phyloP scores from a whole-genome alignment of 164 flowering plant genomes.

The Magnolia changhungtana region DNA sequence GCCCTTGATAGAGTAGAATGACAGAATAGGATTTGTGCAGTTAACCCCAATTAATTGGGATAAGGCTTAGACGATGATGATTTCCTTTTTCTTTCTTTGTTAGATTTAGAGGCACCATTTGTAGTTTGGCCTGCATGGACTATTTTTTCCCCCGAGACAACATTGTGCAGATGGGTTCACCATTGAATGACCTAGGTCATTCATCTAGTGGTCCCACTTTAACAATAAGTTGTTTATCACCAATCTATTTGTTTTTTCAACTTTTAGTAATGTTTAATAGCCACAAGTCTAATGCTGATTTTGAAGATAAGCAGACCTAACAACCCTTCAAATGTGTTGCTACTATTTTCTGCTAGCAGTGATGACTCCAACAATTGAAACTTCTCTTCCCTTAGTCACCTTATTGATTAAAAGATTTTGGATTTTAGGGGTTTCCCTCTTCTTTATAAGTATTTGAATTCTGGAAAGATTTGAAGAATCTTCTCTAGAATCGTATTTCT shows the following conservation, averaged over 20 bases:
- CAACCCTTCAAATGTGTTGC: background rate
- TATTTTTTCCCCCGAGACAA: background rate
- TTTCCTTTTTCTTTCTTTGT: too few species aligned
- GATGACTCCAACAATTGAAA: constrained; percentile 50
- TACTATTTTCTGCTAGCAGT: constrained; percentile 26
- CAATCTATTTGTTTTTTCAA: background rate
- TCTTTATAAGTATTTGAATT: too few species aligned
- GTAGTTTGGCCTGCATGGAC: too few species aligned
- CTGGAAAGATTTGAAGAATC: too few species aligned
- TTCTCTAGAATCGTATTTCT: too few species aligned
- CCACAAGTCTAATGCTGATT: background rate
- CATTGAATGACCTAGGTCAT: background rate
- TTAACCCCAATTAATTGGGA: too few species aligned
- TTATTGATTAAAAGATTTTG: too few species aligned
- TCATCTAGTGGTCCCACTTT: background rate
- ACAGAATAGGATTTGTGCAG: too few species aligned
- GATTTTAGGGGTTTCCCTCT: too few species aligned
- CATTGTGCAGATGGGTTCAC: background rate
- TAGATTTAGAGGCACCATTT: too few species aligned
- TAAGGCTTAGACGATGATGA: too few species aligned
- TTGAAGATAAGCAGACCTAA: background rate
- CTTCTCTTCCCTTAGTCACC: constrained; percentile 5
- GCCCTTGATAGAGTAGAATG: too few species aligned
- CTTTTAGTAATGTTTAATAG: background rate
- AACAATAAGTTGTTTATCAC: background rate